Evolutionary conservation across 345 rosid species (phyloP), one percentile per base, ranked within the genome.

Genomic region (Pseudoturritis turrita): DNA sequence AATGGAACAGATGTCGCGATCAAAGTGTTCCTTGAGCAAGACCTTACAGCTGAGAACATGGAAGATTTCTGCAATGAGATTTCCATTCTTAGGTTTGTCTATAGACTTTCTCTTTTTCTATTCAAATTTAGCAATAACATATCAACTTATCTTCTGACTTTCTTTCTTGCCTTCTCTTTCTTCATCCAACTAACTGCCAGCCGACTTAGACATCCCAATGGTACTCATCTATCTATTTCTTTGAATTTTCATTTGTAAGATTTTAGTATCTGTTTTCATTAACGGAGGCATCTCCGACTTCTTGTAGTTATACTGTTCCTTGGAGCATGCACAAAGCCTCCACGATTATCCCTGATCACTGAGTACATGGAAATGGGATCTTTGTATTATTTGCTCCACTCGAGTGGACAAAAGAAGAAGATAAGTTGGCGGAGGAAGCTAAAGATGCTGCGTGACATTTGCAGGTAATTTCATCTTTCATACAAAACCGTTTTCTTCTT

Each of bases 331-430:
- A 89, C 87, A 67, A 87, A 72, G 72, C 99, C 99, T 67, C 98
- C 98, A 9, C 86, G 79, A 46, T 85, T 96, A 71, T 96, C 99
- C 56, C 82, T 96, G 89, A 81, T 96, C 72, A 96, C 99, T 3
- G 98, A 96, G 78, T 96, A 92, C 81, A 92, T 96, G 98, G 99
- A 96, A 80, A 83, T 86, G 94, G 97, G 98, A 52, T 92, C 99
- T 25, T 77, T 92, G 78, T 90, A 88, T 74, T 75, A 83, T 83
- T 79, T 92, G 81, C 91, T 96, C 73, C 98, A 90, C 78, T 69
- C 75, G 66, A 92, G 96, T 74, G 92, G 96, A 71, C 98, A 90
- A 77, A 96, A 92, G 75, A 96, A 85, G 79, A 87, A 79, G 81
- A 85, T 90, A 72, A 92, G 80, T 77, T 87, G 98, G 99, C 83